Evolutionary conservation across 345 rosid genomes (phyloP).

Genomic region (Pseudoturritis turrita): DNA sequence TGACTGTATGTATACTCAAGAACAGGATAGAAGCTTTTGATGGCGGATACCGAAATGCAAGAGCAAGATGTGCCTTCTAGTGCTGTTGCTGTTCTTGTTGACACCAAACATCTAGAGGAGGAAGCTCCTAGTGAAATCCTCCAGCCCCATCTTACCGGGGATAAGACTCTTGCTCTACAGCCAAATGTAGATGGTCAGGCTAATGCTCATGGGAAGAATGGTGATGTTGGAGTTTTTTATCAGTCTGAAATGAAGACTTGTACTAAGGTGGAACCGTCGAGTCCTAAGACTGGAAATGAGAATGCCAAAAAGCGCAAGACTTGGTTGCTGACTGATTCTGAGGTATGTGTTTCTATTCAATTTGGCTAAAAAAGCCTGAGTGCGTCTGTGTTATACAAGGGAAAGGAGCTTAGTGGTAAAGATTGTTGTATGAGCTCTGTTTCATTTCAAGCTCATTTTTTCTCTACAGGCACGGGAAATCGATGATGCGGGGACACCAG

Average conservation of each 20-base stretch:
- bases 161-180: slow-evolving; percentile 28
- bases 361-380: neutral
- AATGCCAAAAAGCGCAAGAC: slow-evolving; percentile 43
- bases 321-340: slow-evolving; percentile 49
- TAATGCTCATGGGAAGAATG: slow-evolving; percentile 6
- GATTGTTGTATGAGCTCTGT: neutral
- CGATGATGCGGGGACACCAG: slow-evolving; percentile 63
- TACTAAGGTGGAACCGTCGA: slow-evolving; percentile 17
- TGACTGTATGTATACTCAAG: slow-evolving; percentile 3
- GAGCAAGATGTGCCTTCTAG: slow-evolving; percentile 28
- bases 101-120: slow-evolving; percentile 13
- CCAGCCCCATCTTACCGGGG: slow-evolving; percentile 9
- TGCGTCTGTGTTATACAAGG: neutral
- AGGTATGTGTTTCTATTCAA: slow-evolving; percentile 38
- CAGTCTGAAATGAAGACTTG: slow-evolving; percentile 23
- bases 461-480: slow-evolving; percentile 45
- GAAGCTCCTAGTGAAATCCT: slow-evolving; percentile 26
- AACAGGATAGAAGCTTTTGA: slow-evolving; percentile 23
- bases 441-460: neutral
- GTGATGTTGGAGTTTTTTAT: slow-evolving; percentile 13
- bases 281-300: slow-evolving; percentile 33
- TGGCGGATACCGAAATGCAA: slow-evolving; percentile 51
- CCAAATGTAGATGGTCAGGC: slow-evolving; percentile 4
- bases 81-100: slow-evolving; percentile 27
- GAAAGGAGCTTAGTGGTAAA: slow-evolving; percentile 8